Base-by-base conservation (phyloP, 2,329 filamentous ascomycete species). In the Epicoccum sorghinum region DNA sequence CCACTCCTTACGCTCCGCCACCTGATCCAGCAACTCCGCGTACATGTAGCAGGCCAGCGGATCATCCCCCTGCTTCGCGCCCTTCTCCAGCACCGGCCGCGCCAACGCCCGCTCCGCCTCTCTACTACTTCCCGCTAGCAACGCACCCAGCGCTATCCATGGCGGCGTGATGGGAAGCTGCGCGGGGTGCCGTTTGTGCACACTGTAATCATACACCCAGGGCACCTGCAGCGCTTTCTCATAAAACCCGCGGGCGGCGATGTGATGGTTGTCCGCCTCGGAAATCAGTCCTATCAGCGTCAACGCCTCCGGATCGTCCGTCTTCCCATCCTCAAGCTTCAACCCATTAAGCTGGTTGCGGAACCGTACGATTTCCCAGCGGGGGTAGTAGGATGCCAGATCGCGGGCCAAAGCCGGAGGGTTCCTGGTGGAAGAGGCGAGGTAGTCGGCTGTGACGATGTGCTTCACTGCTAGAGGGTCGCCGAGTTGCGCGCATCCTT, bases 11-110 rank as follows among this genome's bases (percentile, higher is more conserved):
- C 67, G 74, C 24, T 60, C 55, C 25, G 58, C 55, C 3, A 68
- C 27, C 27, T 9, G 6, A 6, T 29, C 9, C 27, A 63, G 57
- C 4, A 70, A 64, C 4, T 60, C 55, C 1, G 76, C 68, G 7
- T 75, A 71, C 40, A 73, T 66, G 50, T 72, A 77, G 58, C 72
- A 77, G 1, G 76, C 72, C n/a, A 72, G 62, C 0, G 79, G 78
- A 47, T 81, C 79, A 39, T 80, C 78, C 41, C 67, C 69, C 53
- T 74, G 57, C 14, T 70, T 62, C 6, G 72, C 71, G 13, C 77
- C 78, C 24, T 65, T 68, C 14, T 69, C 54, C 24, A 77, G 73
- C 4, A 68, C 73, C 14, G 57, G 56, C 37, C 66, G 65, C 3
- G 73, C 72, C 45, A 61, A 52, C 7, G 55, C 60, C 13, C 48